Base-by-base conservation (phyloP, 2,329 filamentous ascomycete genomes). In the Fusarium sp. region DNA sequence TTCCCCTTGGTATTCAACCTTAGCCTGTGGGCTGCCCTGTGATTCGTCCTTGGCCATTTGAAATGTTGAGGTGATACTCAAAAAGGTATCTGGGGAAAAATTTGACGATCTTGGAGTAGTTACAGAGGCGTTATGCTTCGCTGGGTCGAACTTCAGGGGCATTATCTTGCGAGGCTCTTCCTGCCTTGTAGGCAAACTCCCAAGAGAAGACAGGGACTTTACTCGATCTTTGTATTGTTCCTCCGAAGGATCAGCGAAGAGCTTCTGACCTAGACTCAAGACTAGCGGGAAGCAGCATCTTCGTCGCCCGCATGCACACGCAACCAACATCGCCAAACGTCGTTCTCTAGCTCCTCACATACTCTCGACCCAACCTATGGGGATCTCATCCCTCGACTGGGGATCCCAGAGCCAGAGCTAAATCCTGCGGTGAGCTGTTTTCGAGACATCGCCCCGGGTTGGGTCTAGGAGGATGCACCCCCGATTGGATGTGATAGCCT, bases 351-450 rank as follows among this genome's bases (percentile, higher is more conserved):
- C 29, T 64, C 22, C 9, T 54, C 54, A 16, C 52, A 50, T 59
- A 20, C 18, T 45, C 22, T 35, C 20, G 37, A 61, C 29, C 7
- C 13, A 35, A 54, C 61, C 61, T 64, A 56, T 64, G 16, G 11
- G 35, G 14, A 13, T 3, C 29, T 11, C 27, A 16, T 33, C 11
- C 43, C 59, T 73, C 65, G 65, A 69, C 68, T 58, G 27, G 63
- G 41, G 31, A 52, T 31, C 37, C 50, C 48, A 52, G 41, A 67
- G 54, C n/a, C 22, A 61, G 41, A 60, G 65, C 31, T 63, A 41
- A 61, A 27, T 18, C n/a, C 22, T 54, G 33, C 45, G 20, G 61
- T 41, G 45, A 29, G 27, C 27, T n/a, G 20, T 52, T 22, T 48
- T 58, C 31, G 52, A 35, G 7, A 33, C 29, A 33, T 56, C 13